phyloP scores from a whole-genome alignment of 176 grass and related monocot species.

The Ampelocalamus luodianensis region DNA sequence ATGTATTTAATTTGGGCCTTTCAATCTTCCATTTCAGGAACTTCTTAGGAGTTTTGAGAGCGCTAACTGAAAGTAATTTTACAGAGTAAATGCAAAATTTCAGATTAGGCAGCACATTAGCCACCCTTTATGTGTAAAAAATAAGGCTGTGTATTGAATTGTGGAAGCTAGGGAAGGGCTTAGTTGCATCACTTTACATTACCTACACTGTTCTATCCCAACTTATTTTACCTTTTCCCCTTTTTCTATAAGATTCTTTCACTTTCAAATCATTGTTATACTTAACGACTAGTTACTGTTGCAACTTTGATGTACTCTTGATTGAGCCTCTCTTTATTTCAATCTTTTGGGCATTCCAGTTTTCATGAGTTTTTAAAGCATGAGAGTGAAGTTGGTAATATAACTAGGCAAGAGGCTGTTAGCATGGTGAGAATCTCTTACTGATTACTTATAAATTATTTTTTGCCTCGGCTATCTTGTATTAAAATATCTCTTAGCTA shows the following conservation, averaged over 20 bases:
- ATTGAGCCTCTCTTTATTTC: constrained; percentile 23
- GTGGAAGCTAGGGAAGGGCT: constrained; percentile 5
- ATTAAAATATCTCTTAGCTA: constrained; percentile 9
- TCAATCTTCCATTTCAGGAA: neutral
- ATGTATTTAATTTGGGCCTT: constrained; percentile 15
- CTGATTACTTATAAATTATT: neutral
- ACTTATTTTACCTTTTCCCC: neutral
- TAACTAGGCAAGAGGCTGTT: constrained; percentile 99
- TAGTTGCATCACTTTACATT: constrained; percentile 22
- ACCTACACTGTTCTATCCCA: neutral
- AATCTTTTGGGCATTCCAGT: constrained; percentile 51
- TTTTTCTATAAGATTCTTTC: constrained; percentile 17
- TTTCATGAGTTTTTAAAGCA: constrained; percentile 97
- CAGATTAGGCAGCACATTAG: neutral
- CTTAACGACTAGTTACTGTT: constrained; percentile 10
- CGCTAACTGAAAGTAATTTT: neutral
- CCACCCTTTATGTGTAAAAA: constrained; percentile 14
- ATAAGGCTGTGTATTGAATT: neutral
- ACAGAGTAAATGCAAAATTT: neutral
- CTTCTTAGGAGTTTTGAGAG: neutral
- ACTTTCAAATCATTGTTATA: constrained; percentile 25
- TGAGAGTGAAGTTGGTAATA: constrained; percentile 91
- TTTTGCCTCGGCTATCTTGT: constrained; percentile 21
- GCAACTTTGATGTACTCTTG: constrained; percentile 24
- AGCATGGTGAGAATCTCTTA: constrained; percentile 76